Evolutionary conservation across 192 early-diverging fungal species (phyloP).

Genomic region (Coemansia sp.): DNA sequence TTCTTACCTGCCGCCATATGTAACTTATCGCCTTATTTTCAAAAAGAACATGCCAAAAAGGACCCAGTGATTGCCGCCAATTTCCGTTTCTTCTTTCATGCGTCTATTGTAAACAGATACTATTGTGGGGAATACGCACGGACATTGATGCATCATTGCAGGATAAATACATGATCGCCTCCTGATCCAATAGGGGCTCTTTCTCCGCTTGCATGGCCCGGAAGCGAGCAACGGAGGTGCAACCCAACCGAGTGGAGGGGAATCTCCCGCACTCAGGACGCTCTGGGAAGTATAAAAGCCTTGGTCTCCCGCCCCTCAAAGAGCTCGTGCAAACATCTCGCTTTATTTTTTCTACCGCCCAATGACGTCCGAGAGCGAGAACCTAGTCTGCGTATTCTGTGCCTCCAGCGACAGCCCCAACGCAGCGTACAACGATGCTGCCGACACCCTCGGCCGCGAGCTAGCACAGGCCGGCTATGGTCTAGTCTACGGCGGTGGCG

Average conservation of each 20-base stretch:
- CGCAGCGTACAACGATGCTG: conserved; percentile 18
- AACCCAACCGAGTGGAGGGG: too few relatives aligned
- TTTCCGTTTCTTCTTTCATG: not conserved
- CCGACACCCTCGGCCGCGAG: conserved; percentile 54
- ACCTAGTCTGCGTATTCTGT: conserved; percentile 51
- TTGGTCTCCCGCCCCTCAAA: too few relatives aligned
- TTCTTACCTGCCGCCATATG: conserved; percentile 46
- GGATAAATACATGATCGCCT: not conserved
- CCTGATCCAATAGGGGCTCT: not conserved
- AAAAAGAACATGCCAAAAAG: not conserved
- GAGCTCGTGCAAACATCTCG: not conserved
- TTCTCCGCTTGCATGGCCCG: not conserved
- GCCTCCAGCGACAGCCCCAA: conserved; percentile 35
- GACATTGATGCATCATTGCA: not conserved
- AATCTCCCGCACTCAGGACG: too few relatives aligned
- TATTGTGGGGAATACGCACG: conserved; percentile 1
- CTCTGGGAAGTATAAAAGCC: too few relatives aligned
- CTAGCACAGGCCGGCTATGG: conserved; percentile 58
- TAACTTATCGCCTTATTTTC: not conserved
- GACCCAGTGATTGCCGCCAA: not conserved
- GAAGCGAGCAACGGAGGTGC: too few relatives aligned
- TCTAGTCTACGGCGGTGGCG: conserved; percentile 70
- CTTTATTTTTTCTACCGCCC: not conserved
- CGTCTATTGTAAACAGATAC: not conserved
- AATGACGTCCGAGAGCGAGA: conserved; percentile 3